Conservation (phyloP, 139 green algal genomes). For the Asterochloris erici region DNA sequence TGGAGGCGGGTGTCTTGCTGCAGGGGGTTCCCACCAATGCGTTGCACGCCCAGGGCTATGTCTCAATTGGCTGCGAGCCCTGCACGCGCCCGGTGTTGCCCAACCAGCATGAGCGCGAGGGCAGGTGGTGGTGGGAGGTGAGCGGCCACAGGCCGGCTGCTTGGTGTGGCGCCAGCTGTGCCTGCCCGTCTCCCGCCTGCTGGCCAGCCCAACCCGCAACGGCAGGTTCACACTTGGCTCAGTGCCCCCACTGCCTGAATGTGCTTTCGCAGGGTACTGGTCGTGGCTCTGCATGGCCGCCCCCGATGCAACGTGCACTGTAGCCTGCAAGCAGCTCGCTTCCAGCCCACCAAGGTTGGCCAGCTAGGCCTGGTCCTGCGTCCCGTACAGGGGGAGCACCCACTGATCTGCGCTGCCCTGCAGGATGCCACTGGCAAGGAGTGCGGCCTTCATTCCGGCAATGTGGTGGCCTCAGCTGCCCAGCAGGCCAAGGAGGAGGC, state of each 20-base stretch:
- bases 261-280: too few relatives aligned
- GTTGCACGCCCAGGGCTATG: constrained; percentile 88
- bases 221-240: too few relatives aligned
- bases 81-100: constrained; percentile 94
- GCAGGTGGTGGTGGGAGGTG: constrained; percentile 98
- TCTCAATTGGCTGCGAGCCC: constrained; percentile 97
- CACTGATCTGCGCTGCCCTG: too few relatives aligned
- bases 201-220: not conserved
- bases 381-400: too few relatives aligned
- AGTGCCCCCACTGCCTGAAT: too few relatives aligned
- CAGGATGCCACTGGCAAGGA: constrained; percentile 84
- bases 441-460: constrained; percentile 95
- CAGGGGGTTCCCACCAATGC: constrained; percentile 86
- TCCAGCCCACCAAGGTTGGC: too few relatives aligned
- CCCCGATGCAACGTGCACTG: too few relatives aligned
- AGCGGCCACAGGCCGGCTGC: not conserved
- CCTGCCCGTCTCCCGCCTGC: not conserved
- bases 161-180: not conserved
- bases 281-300: too few relatives aligned
- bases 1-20: not conserved
- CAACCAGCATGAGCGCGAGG: constrained; percentile 96
- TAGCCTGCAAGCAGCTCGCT: too few relatives aligned
- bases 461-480: constrained; percentile 51
- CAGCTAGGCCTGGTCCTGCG: too few relatives aligned
- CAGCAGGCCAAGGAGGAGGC: constrained; percentile 36